A percentile compares a stretch with the other conserved stretches of the same genome.
Conservation (phyloP, 2,329 filamentous ascomycete species). For the Ceratocystis huliohia region DNA sequence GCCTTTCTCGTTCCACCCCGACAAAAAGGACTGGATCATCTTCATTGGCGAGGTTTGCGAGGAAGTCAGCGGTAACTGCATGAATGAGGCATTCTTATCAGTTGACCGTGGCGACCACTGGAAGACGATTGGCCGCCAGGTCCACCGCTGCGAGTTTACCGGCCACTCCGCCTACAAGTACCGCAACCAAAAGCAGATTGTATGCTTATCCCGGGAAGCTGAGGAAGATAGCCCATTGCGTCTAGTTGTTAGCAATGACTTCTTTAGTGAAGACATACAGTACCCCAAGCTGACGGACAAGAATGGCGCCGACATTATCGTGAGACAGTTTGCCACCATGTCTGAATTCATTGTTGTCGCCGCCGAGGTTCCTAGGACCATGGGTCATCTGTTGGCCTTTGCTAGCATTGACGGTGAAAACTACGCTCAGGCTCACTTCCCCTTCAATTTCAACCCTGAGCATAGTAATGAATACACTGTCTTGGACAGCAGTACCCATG, state of each 20-base stretch:
- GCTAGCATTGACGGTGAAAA: constrained; percentile 72
- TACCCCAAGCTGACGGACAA: constrained; percentile 42
- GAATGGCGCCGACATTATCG: constrained; percentile 42
- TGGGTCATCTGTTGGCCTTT: constrained; percentile 61
- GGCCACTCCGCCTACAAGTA: constrained; percentile 46
- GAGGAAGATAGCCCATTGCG: constrained; percentile 46
- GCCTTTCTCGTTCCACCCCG: constrained; percentile 67
- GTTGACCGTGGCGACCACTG: constrained; percentile 70
- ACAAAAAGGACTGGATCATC: constrained; percentile 77
- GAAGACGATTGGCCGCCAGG: constrained; percentile 60
- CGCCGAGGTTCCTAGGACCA: constrained; percentile 31
- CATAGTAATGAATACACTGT: constrained; percentile 73
- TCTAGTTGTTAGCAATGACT: constrained; percentile 66
- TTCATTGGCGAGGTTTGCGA: constrained; percentile 72
- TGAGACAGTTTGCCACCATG: constrained; percentile 86
- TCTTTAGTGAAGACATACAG: constrained; percentile 47
- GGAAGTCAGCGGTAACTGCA: constrained; percentile 44
- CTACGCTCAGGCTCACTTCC: constrained; percentile 78
- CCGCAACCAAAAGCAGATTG: constrained; percentile 42
- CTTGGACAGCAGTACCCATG: constrained; percentile 85
- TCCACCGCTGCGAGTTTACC: constrained; percentile 77
- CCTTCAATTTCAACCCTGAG: constrained; percentile 65
- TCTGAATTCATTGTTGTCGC: constrained; percentile 91
- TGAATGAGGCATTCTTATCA: constrained; percentile 61
- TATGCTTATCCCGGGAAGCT: constrained; percentile 44